Conservation (phyloP, 495 filamentous ascomycete species). For the Darksidea phi region DNA sequence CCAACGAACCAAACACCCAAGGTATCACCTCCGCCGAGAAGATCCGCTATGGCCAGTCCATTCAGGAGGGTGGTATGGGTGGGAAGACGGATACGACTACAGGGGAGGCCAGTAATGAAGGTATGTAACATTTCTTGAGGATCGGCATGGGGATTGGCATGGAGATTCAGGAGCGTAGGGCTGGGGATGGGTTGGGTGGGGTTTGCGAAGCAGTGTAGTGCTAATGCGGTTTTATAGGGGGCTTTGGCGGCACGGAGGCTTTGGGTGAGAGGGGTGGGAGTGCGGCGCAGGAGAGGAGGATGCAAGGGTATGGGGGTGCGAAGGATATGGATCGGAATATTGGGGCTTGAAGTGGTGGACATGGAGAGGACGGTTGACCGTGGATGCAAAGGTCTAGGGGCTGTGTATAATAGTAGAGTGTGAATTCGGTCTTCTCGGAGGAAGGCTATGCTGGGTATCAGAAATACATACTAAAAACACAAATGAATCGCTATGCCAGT, state of each 20-base stretch:
- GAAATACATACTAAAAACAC: background rate
- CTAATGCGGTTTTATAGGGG: slow-evolving; percentile 2
- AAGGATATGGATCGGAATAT: slow-evolving; percentile 50
- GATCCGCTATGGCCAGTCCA: slow-evolving; percentile 51
- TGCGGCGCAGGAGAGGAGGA: slow-evolving; percentile 49
- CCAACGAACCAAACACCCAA: slow-evolving; percentile 40
- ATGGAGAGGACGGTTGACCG: too few species aligned
- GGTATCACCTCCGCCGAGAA: slow-evolving; percentile 50
- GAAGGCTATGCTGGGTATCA: background rate
- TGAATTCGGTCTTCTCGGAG: too few species aligned
- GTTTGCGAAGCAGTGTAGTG: too few species aligned
- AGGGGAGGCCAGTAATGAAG: slow-evolving; percentile 27
- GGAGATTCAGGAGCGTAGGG: too few species aligned
- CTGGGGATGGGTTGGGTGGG: too few species aligned
- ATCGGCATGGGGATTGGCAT: too few species aligned
- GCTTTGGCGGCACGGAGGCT: slow-evolving; percentile 20
- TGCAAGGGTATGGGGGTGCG: slow-evolving; percentile 58
- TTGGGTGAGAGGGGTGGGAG: slow-evolving; percentile 37
- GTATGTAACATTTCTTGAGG: slow-evolving; percentile 1
- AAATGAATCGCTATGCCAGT: background rate
- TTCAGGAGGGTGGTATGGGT: slow-evolving; percentile 58
- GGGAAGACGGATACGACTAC: slow-evolving; percentile 34
- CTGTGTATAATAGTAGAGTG: background rate
- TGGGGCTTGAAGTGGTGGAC: slow-evolving; percentile 48
- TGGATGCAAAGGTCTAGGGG: too few species aligned